Conservation (phyloP, 805 yeast species). For the Nakazawaea wickerhamii region DNA sequence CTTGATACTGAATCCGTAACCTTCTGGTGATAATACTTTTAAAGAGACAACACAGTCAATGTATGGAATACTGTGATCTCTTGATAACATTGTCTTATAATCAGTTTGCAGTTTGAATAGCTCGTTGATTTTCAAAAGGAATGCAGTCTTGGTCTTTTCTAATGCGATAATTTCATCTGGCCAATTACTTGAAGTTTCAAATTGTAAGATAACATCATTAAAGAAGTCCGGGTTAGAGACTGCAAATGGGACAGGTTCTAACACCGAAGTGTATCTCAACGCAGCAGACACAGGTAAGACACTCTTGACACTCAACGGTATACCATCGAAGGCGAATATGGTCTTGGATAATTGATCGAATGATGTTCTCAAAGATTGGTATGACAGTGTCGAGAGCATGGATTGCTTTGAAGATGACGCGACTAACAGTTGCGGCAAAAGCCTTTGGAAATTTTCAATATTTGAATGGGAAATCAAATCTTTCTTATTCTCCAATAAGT, state of each 20-base stretch:
- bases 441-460: slow-evolving; percentile 40
- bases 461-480: slow-evolving; percentile 29
- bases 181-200: slow-evolving; percentile 90
- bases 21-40: slow-evolving; percentile 78
- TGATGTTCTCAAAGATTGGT: slow-evolving; percentile 38
- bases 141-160: slow-evolving; percentile 89
- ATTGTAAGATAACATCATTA: slow-evolving; percentile 76
- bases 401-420: slow-evolving; percentile 55
- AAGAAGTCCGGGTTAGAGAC: slow-evolving; percentile 69
- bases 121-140: slow-evolving; percentile 60
- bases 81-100: slow-evolving; percentile 55
- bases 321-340: slow-evolving; percentile 39
- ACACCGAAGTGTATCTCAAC: slow-evolving; percentile 67
- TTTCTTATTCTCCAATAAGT: slow-evolving; percentile 42
- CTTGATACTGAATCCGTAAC: slow-evolving; percentile 77
- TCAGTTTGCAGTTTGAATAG: slow-evolving; percentile 42
- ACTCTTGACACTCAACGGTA: slow-evolving; percentile 71
- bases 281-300: slow-evolving; percentile 71
- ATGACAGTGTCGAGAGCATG: slow-evolving; percentile 31
- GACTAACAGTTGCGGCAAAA: slow-evolving; percentile 55
- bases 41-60: slow-evolving; percentile 53
- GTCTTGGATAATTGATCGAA: slow-evolving; percentile 47
- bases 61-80: slow-evolving; percentile 63
- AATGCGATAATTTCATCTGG: slow-evolving; percentile 85
- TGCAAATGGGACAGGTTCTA: slow-evolving; percentile 81